A percentile compares a stretch with the other conserved stretches of the same genome.
Evolutionary conservation across 495 filamentous ascomycete genomes (phyloP).

Genomic region (Tirmania nivea): DNA sequence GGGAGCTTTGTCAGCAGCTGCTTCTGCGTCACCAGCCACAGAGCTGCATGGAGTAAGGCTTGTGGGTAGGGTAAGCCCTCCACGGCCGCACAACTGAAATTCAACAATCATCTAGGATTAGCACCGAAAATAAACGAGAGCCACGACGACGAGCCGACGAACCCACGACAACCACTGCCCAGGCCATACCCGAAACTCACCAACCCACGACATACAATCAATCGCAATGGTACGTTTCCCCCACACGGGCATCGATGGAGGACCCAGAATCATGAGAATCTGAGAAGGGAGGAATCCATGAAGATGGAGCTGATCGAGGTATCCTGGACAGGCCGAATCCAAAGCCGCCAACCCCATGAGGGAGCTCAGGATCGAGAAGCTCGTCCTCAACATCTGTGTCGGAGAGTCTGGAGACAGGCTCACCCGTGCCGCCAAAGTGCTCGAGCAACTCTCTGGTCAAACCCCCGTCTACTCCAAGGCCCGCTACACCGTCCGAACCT

Average conservation of each 20-base stretch:
- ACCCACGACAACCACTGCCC: constrained; percentile 4
- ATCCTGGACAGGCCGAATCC: constrained; percentile 36
- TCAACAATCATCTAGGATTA: background rate
- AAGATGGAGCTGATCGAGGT: background rate
- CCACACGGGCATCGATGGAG: background rate
- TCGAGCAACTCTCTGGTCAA: constrained; percentile 98
- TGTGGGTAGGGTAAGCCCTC: background rate
- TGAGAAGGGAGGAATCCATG: no score
- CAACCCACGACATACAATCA: background rate
- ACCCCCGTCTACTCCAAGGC: constrained; percentile 98
- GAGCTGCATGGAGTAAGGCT: no score
- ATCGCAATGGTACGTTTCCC: background rate
- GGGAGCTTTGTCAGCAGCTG: no score
- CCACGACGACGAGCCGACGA: constrained; percentile 5
- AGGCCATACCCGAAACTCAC: background rate
- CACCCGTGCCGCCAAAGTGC: constrained; percentile 97
- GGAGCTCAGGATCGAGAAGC: constrained; percentile 98
- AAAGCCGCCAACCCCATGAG: constrained; percentile 95
- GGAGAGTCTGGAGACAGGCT: constrained; percentile 99
- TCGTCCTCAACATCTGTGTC: constrained; percentile 99
- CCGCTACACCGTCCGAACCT: constrained; percentile 99
- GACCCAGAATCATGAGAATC: no score
- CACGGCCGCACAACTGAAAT: background rate
- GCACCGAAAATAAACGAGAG: background rate
- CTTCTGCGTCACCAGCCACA: no score